Evolutionary conservation across 768 basidiomycete species (phyloP).

Genomic region (Rhodosporidiobolus sp.): DNA sequence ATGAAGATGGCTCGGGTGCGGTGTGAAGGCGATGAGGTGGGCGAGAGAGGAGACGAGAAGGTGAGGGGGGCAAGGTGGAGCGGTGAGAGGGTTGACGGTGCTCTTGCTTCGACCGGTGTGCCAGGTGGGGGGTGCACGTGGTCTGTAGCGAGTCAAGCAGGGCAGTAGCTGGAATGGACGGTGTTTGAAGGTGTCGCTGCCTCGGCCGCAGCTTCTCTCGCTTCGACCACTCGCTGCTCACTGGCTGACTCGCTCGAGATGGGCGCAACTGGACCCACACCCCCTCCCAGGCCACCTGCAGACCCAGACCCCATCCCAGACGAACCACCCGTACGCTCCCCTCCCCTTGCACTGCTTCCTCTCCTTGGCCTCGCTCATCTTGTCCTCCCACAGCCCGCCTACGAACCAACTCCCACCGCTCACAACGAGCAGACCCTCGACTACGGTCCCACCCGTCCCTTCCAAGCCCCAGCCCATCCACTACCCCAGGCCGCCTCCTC

Average conservation of each 20-base stretch:
- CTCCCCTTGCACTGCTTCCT: neutral
- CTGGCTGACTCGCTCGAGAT: neutral
- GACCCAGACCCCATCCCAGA: conserved; percentile 15
- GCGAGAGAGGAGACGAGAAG: too few relatives aligned
- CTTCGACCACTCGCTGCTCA: neutral
- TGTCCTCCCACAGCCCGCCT: conserved; percentile 20
- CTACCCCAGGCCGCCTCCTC: neutral
- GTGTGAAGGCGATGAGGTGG: too few relatives aligned
- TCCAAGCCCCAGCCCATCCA: conserved; percentile 12
- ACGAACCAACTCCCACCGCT: conserved; percentile 14
- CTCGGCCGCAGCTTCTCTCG: too few relatives aligned
- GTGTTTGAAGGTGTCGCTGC: too few relatives aligned
- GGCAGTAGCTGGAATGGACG: neutral
- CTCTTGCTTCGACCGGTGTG: too few relatives aligned
- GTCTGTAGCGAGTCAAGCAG: neutral
- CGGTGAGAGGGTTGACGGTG: too few relatives aligned
- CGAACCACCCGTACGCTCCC: conserved; percentile 24
- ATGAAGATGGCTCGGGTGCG: neutral
- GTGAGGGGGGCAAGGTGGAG: too few relatives aligned
- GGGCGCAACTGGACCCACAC: neutral
- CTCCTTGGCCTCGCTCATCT: neutral
- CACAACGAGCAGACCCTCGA: conserved; percentile 24
- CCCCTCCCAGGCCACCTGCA: neutral
- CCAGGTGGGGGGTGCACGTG: neutral
- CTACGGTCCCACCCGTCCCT: conserved; percentile 24